Percentiles rank a stretch among this genome's conserved stretches.
phyloP scores from a whole-genome alignment of 2,329 filamentous ascomycete genomes.

The Botrytis fabae region DNA sequence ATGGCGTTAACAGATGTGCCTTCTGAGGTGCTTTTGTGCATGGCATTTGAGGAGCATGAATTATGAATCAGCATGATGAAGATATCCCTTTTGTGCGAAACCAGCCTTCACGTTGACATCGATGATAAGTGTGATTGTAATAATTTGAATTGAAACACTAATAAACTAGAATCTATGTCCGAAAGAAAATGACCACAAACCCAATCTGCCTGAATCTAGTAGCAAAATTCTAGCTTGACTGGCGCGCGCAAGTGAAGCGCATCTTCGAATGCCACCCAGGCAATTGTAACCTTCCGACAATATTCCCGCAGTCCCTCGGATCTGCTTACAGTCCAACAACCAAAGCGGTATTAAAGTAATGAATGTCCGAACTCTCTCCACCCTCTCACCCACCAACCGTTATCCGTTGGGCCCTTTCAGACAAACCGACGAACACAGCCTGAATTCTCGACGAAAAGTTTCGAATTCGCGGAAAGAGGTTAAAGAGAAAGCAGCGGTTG shows the following conservation, averaged over 20 bases:
- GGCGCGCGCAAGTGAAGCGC: neutral
- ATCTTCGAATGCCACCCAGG: neutral
- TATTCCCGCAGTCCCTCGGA: neutral
- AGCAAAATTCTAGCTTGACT: neutral
- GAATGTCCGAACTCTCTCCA: conserved; percentile 57
- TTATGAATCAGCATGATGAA: neutral
- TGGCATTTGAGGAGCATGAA: conserved; percentile 8
- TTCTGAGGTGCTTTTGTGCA: conserved; percentile 16
- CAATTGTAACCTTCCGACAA: neutral
- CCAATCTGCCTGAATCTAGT: neutral
- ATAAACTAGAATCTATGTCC: neutral
- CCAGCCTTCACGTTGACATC: neutral
- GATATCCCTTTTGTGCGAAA: neutral
- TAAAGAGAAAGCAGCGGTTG: conserved; percentile 56
- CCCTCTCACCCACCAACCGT: conserved; percentile 36
- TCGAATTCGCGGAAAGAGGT: conserved; percentile 42
- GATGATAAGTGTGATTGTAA: neutral
- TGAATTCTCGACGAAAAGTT: conserved; percentile 16
- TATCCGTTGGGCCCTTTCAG: conserved; percentile 34
- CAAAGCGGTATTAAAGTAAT: neutral
- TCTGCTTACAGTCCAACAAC: neutral
- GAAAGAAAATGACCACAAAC: neutral
- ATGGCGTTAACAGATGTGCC: conserved; percentile 31
- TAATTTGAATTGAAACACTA: neutral
- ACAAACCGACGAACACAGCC: conserved; percentile 32